These are phyloP conservation scores for Leishmania mexicana DNA, from an alignment of 208 protist species.

Conservation along the genomic window DNA sequence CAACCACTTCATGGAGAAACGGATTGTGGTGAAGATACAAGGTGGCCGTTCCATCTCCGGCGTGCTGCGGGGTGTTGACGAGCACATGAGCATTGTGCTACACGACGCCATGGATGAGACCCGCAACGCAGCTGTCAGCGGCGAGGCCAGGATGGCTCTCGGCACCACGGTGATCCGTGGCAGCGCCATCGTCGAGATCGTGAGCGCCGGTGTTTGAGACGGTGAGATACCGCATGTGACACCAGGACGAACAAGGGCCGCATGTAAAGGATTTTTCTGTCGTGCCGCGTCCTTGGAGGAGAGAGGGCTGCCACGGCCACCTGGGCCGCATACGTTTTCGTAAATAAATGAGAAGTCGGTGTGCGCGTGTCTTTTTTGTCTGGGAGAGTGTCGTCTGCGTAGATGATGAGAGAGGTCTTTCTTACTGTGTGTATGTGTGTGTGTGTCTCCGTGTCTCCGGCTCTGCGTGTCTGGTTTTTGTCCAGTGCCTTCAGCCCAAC, in stretches of 20 bases:
- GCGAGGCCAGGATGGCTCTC: constrained; percentile 79
- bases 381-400: not conserved
- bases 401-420: not conserved
- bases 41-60: constrained; percentile 95
- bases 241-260: not conserved
- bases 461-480: not conserved
- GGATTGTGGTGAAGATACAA: constrained; percentile 94
- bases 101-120: constrained; percentile 96
- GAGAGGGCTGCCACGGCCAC: not conserved
- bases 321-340: too few relatives aligned
- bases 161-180: constrained; percentile 91
- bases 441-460: not conserved
- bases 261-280: not conserved
- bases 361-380: not conserved
- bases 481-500: not conserved
- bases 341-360: not conserved
- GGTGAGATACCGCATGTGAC: not conserved
- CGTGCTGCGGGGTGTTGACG: constrained; percentile 95
- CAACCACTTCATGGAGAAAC: constrained; percentile 95
- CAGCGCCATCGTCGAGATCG: constrained; percentile 91
- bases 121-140: constrained; percentile 11
- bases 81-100: constrained; percentile 98
- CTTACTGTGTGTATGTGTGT: not conserved
- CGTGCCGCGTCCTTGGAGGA: not conserved
- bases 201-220: constrained; percentile 69